Percentiles rank a stretch among this genome's conserved stretches.
These are phyloP conservation scores for Verbascum thapsus DNA, from an alignment of 257 asterid species.

Conservation along the genomic window DNA sequence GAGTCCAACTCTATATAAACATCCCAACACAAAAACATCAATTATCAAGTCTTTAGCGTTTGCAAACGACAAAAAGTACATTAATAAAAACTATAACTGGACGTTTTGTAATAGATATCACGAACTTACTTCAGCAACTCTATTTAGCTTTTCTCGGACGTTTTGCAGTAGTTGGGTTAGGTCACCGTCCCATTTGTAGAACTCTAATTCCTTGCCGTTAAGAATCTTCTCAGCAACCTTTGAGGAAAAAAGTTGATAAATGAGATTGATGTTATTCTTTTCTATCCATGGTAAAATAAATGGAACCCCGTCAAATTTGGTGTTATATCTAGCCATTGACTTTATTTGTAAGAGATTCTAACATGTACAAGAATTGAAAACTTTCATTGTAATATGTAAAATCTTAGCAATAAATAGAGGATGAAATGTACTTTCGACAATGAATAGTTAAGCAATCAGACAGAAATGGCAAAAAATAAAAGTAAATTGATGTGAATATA, in stretches of 20 bases:
- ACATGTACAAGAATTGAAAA: too few relatives aligned
- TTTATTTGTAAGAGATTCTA: background rate
- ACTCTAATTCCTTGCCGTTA: constrained; percentile 74
- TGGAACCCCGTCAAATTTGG: background rate
- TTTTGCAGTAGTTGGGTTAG: constrained; percentile 77
- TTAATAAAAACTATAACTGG: too few relatives aligned
- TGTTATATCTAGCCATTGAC: background rate
- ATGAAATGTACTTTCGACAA: too few relatives aligned
- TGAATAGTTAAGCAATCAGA: too few relatives aligned
- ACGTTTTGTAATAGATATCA: background rate
- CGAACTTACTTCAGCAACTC: constrained; percentile 70
- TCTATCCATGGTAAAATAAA: background rate
- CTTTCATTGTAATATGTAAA: too few relatives aligned
- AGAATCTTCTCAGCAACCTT: constrained; percentile 82
- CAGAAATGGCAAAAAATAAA: too few relatives aligned
- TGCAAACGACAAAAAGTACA: background rate
- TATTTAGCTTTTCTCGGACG: constrained; percentile 78
- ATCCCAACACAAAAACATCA: constrained; percentile 6
- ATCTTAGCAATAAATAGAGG: too few relatives aligned
- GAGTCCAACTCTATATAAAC: constrained; percentile 60
- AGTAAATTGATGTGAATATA: too few relatives aligned
- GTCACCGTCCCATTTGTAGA: constrained; percentile 93
- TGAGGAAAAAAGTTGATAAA: constrained; percentile 4
- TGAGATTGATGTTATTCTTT: background rate
- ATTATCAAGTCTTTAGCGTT: background rate